Evolutionary conservation across 2,329 filamentous ascomycete species (phyloP).

Genomic region (Simplicillium aogashimaense): DNA sequence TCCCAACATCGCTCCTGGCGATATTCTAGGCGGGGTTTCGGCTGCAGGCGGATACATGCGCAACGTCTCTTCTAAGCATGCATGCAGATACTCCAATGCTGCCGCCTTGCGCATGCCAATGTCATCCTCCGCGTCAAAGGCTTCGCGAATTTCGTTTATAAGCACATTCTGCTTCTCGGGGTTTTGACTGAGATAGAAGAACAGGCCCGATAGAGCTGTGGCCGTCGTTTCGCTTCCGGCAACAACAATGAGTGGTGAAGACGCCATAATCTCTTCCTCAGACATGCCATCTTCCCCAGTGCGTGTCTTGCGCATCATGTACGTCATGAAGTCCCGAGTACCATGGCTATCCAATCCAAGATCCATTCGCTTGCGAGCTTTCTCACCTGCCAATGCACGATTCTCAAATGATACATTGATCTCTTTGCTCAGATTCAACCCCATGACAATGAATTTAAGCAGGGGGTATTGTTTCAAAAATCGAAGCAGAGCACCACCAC

Average conservation of each 20-base stretch:
- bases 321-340: conserved; percentile 13
- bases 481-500: conserved; percentile 3
- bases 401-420: conserved; percentile 6
- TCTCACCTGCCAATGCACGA: conserved; percentile 13
- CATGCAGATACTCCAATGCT: conserved; percentile 24
- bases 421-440: not conserved
- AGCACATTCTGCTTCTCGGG: conserved; percentile 19
- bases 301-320: conserved; percentile 20
- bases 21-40: conserved; percentile 17
- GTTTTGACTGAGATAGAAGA: conserved; percentile 19
- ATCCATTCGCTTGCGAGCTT: conserved; percentile 7
- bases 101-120: conserved; percentile 24
- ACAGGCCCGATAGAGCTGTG: conserved; percentile 17
- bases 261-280: conserved; percentile 20
- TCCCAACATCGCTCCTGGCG: conserved; percentile 21
- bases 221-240: conserved; percentile 25
- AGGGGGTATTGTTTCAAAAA: conserved; percentile 8
- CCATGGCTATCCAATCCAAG: conserved; percentile 11
- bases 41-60: conserved; percentile 25
- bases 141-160: conserved; percentile 21
- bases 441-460: not conserved
- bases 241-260: conserved; percentile 13
- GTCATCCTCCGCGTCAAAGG: conserved; percentile 22
- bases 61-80: conserved; percentile 30
- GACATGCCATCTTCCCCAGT: conserved; percentile 18